Conservation (phyloP, 2,329 filamentous ascomycete genomes). For the Aspergillus sp. region DNA sequence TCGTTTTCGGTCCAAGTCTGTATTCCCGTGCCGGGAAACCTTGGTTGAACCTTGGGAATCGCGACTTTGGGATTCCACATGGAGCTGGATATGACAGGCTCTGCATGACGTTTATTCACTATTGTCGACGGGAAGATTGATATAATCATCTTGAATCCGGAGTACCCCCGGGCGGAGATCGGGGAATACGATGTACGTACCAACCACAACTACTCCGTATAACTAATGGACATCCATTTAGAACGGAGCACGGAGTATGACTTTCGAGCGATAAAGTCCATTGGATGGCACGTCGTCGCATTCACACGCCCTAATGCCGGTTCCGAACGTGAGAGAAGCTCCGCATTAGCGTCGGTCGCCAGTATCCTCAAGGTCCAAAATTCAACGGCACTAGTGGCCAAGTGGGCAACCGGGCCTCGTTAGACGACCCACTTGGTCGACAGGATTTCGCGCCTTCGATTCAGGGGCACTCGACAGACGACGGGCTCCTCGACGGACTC, state of each 20-base stretch:
- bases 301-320: not conserved
- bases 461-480: not conserved
- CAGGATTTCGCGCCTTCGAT: not conserved
- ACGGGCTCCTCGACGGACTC: not conserved
- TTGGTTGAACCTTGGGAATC: not conserved
- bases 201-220: too few relatives aligned
- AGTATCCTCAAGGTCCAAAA: too few relatives aligned
- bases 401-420: not conserved
- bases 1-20: not conserved
- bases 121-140: too few relatives aligned
- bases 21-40: too few relatives aligned
- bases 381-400: not conserved
- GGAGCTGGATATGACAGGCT: not conserved
- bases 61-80: not conserved
- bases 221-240: not conserved
- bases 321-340: not conserved
- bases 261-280: not conserved
- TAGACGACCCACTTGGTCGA: not conserved
- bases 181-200: too few relatives aligned
- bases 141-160: not conserved
- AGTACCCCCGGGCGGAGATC: not conserved
- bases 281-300: not conserved
- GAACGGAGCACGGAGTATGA: not conserved
- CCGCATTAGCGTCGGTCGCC: not conserved
- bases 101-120: not conserved